Conservation (phyloP, 2,329 filamentous ascomycete genomes). For the Penicillium sclerotigenum region DNA sequence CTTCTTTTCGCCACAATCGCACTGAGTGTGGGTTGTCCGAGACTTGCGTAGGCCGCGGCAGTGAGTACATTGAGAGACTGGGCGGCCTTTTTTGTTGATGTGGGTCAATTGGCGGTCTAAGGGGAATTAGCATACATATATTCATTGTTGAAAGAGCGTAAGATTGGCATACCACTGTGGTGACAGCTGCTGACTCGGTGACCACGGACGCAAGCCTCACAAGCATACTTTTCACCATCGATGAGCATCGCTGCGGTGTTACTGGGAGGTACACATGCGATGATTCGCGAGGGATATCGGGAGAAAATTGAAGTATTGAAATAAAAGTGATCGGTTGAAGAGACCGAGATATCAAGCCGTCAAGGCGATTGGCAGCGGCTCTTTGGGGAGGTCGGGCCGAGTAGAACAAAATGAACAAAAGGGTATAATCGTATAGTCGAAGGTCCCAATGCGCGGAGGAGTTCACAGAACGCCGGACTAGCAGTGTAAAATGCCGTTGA, state of each 20-base stretch:
- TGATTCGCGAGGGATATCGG: slow-evolving; percentile 31
- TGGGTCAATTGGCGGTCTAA: slow-evolving; percentile 86
- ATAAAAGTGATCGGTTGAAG: slow-evolving; percentile 10
- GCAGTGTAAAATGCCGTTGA: slow-evolving; percentile 4
- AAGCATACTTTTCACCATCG: slow-evolving; percentile 96
- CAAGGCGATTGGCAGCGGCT: slow-evolving; percentile 27
- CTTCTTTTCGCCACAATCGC: slow-evolving; percentile 90
- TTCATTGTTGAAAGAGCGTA: neutral
- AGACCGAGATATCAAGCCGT: slow-evolving; percentile 25
- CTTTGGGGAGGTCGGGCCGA: slow-evolving; percentile 26
- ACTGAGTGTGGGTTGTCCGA: slow-evolving; percentile 89
- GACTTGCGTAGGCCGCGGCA: slow-evolving; percentile 96
- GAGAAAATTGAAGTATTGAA: slow-evolving; percentile 16
- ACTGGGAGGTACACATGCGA: slow-evolving; percentile 41
- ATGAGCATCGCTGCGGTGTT: slow-evolving; percentile 63
- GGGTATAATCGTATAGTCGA: slow-evolving; percentile 33
- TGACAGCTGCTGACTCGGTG: slow-evolving; percentile 99
- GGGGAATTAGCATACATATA: slow-evolving; percentile 12
- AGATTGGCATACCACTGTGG: slow-evolving; percentile 72
- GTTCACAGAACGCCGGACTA: slow-evolving; percentile 22
- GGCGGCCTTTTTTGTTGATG: slow-evolving; percentile 96
- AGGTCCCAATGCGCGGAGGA: slow-evolving; percentile 30
- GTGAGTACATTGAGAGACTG: slow-evolving; percentile 95
- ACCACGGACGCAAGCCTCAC: slow-evolving; percentile 95
- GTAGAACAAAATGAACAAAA: slow-evolving; percentile 27